Base-by-base conservation (phyloP, 2,329 filamentous ascomycete genomes). In the Aspergillus unguis region DNA sequence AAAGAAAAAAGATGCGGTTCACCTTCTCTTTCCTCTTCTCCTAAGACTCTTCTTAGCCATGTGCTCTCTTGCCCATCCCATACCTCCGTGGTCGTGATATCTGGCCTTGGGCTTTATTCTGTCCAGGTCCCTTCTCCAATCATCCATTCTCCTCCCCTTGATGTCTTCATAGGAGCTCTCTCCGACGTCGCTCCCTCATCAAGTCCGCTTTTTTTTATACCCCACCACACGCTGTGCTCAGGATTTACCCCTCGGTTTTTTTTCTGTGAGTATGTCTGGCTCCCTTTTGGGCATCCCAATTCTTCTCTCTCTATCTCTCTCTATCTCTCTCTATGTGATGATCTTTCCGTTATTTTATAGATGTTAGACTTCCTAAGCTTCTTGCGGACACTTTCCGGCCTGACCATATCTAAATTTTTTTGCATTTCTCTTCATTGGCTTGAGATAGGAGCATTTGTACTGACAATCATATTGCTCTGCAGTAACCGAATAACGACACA, bases 341-440 rank as follows among this genome's bases (percentile, higher is more conserved):
- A 76, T 63, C 62, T 66, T 64, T 51, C 49, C 58, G 62, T 59
- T 17, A 65, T 72, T 70, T 70, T 67, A 69, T 72, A 75, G 73
- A 75, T 76, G 74, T 76, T 76, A 76, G 74, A 76, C 73, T 76
- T 71, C 73, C 69, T 71, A 75, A 68, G 58, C 64, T 62, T 67
- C 58, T 72, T 74, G 72, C 65, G 71, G 72, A 74, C 61, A 74
- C 65, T 58, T 62, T 63, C 66, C 67, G 56, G 59, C 53, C 66
- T 70, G 67, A 69, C 42, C 50, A 26, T 47, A 41, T 11, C 36
- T 57, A 31, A 54, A 54, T 54, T 44, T 26, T 49, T 40, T 31
- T 36, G 37, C 49, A 45, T 57, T 48, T 45, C 47, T 50, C 49
- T 46, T 44, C 46, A 46, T 44, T 56, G 17, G 9, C 41, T 40